Conservation (phyloP, 768 basidiomycete genomes). For the Lactarius pseudohatsudake region DNA sequence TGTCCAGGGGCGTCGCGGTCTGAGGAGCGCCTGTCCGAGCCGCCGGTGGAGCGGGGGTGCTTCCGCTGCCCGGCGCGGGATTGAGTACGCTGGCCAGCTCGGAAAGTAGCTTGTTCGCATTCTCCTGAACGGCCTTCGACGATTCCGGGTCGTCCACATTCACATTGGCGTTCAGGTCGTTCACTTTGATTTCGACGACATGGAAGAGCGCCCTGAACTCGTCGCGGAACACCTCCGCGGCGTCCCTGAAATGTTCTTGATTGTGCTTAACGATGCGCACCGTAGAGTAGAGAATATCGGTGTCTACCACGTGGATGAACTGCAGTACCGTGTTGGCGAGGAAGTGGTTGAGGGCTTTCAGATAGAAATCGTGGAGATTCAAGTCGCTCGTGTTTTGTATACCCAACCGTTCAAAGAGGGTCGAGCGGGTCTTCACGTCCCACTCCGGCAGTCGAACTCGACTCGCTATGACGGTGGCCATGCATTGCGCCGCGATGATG, state of each 20-base stretch:
- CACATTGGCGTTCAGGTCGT: too few relatives aligned
- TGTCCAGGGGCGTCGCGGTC: background rate
- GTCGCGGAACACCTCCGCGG: too few relatives aligned
- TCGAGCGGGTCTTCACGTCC: background rate
- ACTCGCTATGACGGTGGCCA: background rate
- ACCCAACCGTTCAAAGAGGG: background rate
- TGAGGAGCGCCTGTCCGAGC: background rate
- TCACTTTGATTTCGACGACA: too few relatives aligned
- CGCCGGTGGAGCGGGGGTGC: background rate
- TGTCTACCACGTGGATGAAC: background rate
- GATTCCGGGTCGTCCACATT: too few relatives aligned
- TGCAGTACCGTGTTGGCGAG: background rate
- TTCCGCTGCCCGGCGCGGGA: background rate
- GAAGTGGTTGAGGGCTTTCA: constrained; percentile 14
- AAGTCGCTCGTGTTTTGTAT: background rate
- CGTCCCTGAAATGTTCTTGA: too few relatives aligned
- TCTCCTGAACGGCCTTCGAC: background rate
- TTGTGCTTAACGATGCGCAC: too few relatives aligned
- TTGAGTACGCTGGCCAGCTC: background rate
- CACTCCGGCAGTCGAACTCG: too few relatives aligned
- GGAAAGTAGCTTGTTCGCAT: background rate
- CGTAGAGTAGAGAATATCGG: background rate
- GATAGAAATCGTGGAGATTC: background rate
- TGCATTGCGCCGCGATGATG: constrained; percentile 9
- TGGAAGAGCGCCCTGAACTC: too few relatives aligned